A percentile compares a stretch with the other conserved stretches of the same genome.
These are phyloP conservation scores for Violaceomyces palustris DNA, from an alignment of 1,284 basidiomycete species.

Conservation along the genomic window DNA sequence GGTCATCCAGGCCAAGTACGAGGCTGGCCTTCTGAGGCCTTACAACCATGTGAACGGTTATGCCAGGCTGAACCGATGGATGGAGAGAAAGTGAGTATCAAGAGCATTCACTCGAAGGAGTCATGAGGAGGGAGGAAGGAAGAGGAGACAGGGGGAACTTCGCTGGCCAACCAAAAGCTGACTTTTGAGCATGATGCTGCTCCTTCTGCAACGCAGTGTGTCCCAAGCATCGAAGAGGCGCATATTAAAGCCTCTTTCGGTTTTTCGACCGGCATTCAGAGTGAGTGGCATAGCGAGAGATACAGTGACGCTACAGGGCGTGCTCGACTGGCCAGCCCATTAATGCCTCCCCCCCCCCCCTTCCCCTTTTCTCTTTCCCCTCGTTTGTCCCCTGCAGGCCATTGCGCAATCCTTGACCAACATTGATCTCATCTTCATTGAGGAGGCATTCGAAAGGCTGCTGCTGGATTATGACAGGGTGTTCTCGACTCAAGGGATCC, in stretches of 20 bases:
- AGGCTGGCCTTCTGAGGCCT: conserved; percentile 86
- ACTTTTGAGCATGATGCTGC: background rate
- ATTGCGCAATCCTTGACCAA: conserved; percentile 80
- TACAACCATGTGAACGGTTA: conserved; percentile 76
- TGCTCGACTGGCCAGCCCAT: too few species aligned
- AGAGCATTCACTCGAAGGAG: conserved; percentile 1
- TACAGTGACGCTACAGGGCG: too few species aligned
- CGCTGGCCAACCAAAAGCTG: background rate
- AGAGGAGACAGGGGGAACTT: background rate
- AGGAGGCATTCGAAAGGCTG: conserved; percentile 87
- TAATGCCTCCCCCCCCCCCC: background rate
- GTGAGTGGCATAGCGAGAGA: background rate
- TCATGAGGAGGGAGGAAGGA: too few species aligned
- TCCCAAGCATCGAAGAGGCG: conserved; percentile 66
- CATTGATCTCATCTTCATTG: conserved; percentile 83
- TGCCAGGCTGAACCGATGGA: conserved; percentile 62
- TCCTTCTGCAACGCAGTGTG: conserved; percentile 3
- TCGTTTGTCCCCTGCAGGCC: conserved; percentile 3
- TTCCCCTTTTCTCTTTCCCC: background rate
- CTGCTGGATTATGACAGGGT: conserved; percentile 93
- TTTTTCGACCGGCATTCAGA: conserved; percentile 86
- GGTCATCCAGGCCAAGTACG: conserved; percentile 94
- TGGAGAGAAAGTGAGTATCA: conserved; percentile 74
- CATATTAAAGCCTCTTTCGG: conserved; percentile 80
- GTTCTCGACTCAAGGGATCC: conserved; percentile 71